Evolutionary conservation across 768 basidiomycete species (phyloP), one percentile per base, ranked within the genome.

Genomic region (Mycena vulgaris): DNA sequence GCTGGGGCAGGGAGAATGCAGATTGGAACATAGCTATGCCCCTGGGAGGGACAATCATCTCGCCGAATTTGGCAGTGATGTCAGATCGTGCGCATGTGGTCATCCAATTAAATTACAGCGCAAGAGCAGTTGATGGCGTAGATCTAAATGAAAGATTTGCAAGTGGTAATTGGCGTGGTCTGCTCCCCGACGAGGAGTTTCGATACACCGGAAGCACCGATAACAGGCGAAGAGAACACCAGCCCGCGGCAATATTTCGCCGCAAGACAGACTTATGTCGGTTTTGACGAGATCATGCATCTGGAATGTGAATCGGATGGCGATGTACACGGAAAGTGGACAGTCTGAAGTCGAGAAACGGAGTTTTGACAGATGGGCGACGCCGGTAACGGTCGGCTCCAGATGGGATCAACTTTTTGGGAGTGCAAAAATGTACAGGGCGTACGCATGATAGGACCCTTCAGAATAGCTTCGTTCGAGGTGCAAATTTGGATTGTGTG

Each of bases 61-160:
- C 30, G 56, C 65, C 72, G 72, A 62, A 49, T 69, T 28, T 53
- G 47, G 61, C 59, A 55, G 66, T 70, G 63, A 70, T 66, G 64
- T 59, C 69, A 66, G 23, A 31, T 16, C 0, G 58, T 30, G 3
- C 19, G 42, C 8, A 23, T 9, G 16, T 14, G 10, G 11, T 23
- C 39, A 11, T 40, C 37, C 55, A 28, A 31, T 21, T 16, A 52
- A 45, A 28, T 40, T 30, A 31, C 28, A 17, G 27, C 55, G 23
- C 19, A 21, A 39, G 21, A 68, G 21, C 3, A n/a, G 48, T 62
- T 19, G 33, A 17, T 45, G 33, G 21, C 42, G 42, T 21, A 30
- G 4, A 51, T 9, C n/a, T n/a, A 48, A 39, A 68, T 51, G 14
- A 45, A 58, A 53, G 37, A 59, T 60, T 31, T n/a, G 42, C 39